phyloP scores from a whole-genome alignment of 2,329 filamentous ascomycete genomes.

The Beauveria caledonica region DNA sequence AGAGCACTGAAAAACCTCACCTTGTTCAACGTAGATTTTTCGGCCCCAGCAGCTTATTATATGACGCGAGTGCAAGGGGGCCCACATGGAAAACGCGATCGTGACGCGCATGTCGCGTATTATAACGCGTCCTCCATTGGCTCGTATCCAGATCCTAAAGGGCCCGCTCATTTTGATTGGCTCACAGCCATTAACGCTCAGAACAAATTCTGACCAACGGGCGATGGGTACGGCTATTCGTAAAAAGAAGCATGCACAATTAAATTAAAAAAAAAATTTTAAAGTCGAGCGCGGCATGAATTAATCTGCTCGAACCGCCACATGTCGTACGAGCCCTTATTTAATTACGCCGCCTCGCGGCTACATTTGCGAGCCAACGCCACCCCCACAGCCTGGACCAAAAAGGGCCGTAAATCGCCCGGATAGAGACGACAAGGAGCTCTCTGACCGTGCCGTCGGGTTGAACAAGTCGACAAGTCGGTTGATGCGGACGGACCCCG shows the following conservation, averaged over 20 bases:
- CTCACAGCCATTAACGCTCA: background rate
- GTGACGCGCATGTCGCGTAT: slow-evolving; percentile 7
- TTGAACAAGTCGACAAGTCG: too few species aligned
- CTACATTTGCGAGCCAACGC: too few species aligned
- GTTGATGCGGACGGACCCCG: too few species aligned
- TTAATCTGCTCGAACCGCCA: background rate
- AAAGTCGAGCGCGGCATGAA: background rate
- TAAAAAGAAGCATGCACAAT: too few species aligned
- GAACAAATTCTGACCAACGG: background rate
- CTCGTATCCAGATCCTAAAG: background rate
- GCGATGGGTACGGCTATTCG: background rate
- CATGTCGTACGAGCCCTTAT: too few species aligned
- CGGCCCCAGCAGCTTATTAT: background rate
- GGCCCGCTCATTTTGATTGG: background rate
- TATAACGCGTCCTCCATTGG: background rate
- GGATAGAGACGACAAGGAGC: too few species aligned
- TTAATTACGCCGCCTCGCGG: too few species aligned
- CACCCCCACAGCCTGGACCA: too few species aligned
- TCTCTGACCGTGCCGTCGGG: too few species aligned
- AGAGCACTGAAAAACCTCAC: background rate
- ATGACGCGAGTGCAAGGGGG: background rate
- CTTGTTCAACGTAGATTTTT: background rate
- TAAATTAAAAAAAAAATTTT: too few species aligned
- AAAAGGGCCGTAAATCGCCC: too few species aligned
- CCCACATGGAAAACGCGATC: slow-evolving; percentile 6